phyloP scores from a whole-genome alignment of 2,329 filamentous ascomycete species.

The Gliomastix tumulicola region DNA sequence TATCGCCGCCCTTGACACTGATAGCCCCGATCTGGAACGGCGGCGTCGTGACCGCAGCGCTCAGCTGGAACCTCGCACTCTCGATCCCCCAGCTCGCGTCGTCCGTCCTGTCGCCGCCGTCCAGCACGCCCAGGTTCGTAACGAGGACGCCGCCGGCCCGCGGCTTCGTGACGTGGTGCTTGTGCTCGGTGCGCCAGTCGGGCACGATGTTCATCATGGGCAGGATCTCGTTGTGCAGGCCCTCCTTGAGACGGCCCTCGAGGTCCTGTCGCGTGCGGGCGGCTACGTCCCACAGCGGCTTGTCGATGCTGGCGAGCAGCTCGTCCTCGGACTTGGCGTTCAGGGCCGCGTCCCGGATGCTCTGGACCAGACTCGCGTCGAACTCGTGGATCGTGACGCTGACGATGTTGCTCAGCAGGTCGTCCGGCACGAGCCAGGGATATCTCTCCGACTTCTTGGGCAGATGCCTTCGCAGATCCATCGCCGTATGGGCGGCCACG shows the following conservation, averaged over 20 bases:
- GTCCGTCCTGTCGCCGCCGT: slow-evolving; percentile 9
- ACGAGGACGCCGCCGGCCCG: slow-evolving; percentile 12
- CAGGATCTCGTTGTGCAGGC: slow-evolving; percentile 13
- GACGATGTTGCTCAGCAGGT: slow-evolving; percentile 8
- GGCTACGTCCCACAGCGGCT: slow-evolving; percentile 14
- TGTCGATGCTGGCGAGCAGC: slow-evolving; percentile 9
- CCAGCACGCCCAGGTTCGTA: slow-evolving; percentile 17
- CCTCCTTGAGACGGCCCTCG: slow-evolving; percentile 8
- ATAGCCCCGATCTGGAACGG: slow-evolving; percentile 13
- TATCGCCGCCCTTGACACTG: slow-evolving; percentile 11
- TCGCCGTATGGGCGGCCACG: slow-evolving; percentile 4
- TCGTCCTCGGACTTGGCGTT: slow-evolving; percentile 6
- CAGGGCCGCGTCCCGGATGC: neutral
- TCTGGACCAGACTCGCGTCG: neutral
- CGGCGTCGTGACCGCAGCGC: slow-evolving; percentile 11
- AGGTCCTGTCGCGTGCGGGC: slow-evolving; percentile 6
- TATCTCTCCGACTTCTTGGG: no score
- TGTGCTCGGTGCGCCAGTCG: slow-evolving; percentile 13
- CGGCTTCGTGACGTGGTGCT: slow-evolving; percentile 11
- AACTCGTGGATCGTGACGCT: slow-evolving; percentile 3
- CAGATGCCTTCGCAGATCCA: slow-evolving; percentile 14
- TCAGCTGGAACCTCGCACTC: slow-evolving; percentile 11
- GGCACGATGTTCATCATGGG: slow-evolving; percentile 14
- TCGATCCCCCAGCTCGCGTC: slow-evolving; percentile 13
- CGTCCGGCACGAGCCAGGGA: slow-evolving; percentile 1